These are phyloP conservation scores for Monilinia fructigena DNA, from an alignment of 2,329 filamentous ascomycete species.

Conservation along the genomic window DNA sequence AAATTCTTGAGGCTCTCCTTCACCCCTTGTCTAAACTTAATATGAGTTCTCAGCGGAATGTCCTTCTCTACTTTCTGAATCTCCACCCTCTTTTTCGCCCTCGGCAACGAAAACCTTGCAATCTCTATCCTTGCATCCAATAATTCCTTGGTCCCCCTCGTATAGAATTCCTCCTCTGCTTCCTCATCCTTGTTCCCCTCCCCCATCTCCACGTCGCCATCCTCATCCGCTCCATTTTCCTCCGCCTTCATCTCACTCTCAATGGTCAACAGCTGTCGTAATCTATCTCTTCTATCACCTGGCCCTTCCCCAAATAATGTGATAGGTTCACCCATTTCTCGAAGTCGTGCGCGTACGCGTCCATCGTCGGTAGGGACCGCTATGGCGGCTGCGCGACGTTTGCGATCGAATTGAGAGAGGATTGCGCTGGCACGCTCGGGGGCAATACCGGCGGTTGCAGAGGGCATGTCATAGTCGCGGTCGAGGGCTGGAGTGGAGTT, in stretches of 20 bases:
- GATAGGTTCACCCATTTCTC: conserved; percentile 87
- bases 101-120: conserved; percentile 77
- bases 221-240: conserved; percentile 57
- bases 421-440: conserved; percentile 40
- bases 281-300: conserved; percentile 78
- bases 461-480: conserved; percentile 65
- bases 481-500: conserved; percentile 58
- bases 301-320: conserved; percentile 92
- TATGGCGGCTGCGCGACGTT: conserved; percentile 82
- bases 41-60: conserved; percentile 84
- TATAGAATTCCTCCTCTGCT: conserved; percentile 93
- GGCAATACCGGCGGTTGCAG: conserved; percentile 37
- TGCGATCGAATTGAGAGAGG: conserved; percentile 75
- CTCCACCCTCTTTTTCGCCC: conserved; percentile 72
- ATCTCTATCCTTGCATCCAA: conserved; percentile 76
- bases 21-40: conserved; percentile 85
- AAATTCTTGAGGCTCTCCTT: conserved; percentile 81
- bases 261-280: conserved; percentile 76
- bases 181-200: conserved; percentile 60
- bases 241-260: conserved; percentile 62
- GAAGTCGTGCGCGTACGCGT: conserved; percentile 74
- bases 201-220: conserved; percentile 59
- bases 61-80: conserved; percentile 78
- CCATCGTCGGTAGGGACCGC: conserved; percentile 92
- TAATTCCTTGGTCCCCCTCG: conserved; percentile 72